These are phyloP conservation scores for Gyrodon tennesseensis DNA, from an alignment of 1,284 basidiomycete species.

Conservation along the genomic window DNA sequence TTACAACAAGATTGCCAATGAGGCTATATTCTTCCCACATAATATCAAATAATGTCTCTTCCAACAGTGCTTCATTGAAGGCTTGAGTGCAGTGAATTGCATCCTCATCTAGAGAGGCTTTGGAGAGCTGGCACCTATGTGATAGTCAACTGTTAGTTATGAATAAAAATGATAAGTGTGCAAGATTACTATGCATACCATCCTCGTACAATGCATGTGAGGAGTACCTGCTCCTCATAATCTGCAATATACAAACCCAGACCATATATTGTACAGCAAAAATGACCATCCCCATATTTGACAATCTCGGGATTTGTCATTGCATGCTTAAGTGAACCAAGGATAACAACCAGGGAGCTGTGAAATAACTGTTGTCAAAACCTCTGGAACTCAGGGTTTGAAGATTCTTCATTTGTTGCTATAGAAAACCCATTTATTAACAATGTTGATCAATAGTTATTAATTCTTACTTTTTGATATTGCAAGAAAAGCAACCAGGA, in stretches of 20 bases:
- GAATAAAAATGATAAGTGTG: no score
- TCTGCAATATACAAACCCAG: not conserved
- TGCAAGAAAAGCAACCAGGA: constrained; percentile 35
- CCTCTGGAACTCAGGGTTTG: no score
- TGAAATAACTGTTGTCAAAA: not conserved
- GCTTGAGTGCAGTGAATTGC: not conserved
- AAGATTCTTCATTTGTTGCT: constrained; percentile 1
- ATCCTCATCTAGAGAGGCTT: no score
- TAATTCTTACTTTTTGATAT: constrained; percentile 42
- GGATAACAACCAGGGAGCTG: not conserved
- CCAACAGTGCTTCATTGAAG: no score
- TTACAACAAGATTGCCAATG: not conserved
- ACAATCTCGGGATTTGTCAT: not conserved
- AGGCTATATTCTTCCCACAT: not conserved
- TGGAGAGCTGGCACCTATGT: no score
- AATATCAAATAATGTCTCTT: no score
- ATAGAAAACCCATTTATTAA: not conserved
- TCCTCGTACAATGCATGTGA: not conserved
- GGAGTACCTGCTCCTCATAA: not conserved
- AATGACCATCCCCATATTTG: not conserved
- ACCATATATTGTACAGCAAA: not conserved
- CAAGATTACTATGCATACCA: not conserved
- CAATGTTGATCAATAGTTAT: not conserved
- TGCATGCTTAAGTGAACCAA: not conserved
- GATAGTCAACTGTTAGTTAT: no score